A percentile compares a stretch with the other conserved stretches of the same genome.
Evolutionary conservation across 1,284 basidiomycete species (phyloP).

Genomic region (Ceratobasidium theobromae): DNA sequence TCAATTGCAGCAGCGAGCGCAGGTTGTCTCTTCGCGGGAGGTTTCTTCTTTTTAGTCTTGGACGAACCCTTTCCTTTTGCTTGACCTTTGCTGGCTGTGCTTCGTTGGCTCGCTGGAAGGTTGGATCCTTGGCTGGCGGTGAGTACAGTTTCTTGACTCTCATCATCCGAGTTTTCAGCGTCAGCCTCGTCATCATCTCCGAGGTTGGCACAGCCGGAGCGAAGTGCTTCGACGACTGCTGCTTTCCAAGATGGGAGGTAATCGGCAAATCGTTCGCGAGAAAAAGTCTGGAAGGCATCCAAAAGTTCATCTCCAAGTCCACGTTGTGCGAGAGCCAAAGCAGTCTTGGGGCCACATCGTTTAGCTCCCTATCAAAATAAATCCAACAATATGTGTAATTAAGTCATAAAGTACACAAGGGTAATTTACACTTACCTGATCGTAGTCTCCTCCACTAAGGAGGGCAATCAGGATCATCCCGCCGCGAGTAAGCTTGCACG

Average conservation of each 20-base stretch:
- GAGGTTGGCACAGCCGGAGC: constrained; percentile 13
- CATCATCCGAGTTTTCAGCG: neutral
- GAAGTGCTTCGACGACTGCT: constrained; percentile 24
- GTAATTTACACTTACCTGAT: constrained; percentile 49
- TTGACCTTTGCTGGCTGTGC: neutral
- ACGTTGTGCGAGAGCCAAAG: constrained; percentile 47
- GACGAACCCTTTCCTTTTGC: constrained; percentile 5
- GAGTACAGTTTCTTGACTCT: constrained; percentile 19
- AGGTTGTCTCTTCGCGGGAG: constrained; percentile 23
- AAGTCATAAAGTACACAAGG: neutral
- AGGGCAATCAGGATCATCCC: constrained; percentile 86
- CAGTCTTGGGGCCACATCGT: constrained; percentile 44
- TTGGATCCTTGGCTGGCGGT: constrained; percentile 10
- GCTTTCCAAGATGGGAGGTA: constrained; percentile 59
- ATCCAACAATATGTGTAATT: neutral
- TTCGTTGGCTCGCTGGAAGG: constrained; percentile 7
- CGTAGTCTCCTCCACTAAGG: constrained; percentile 89
- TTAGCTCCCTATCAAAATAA: constrained; percentile 31
- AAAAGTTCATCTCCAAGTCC: constrained; percentile 53
- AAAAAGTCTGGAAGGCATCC: constrained; percentile 57
- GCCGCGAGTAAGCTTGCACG: constrained; percentile 64
- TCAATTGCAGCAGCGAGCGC: constrained; percentile 18
- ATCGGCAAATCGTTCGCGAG: constrained; percentile 50
- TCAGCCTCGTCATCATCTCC: constrained; percentile 31
- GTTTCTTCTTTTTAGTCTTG: constrained; percentile 20